Conservation (phyloP, 2,329 filamentous ascomycete species). For the Xylaria sp. region DNA sequence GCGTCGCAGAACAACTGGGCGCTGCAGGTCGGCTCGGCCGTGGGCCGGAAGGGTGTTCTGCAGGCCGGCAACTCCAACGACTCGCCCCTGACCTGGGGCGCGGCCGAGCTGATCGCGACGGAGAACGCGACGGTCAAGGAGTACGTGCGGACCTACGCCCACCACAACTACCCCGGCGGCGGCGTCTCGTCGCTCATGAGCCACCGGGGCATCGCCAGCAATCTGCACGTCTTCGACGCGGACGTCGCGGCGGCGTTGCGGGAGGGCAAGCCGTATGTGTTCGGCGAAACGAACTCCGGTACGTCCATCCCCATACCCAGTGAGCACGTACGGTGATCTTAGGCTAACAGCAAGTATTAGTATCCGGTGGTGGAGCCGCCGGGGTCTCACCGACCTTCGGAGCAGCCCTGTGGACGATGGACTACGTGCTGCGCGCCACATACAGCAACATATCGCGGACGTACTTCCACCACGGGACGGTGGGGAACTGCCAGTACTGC, state of each 20-base stretch:
- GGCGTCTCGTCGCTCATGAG: conserved; percentile 48
- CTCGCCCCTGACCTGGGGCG: conserved; percentile 42
- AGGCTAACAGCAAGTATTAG: too few species aligned
- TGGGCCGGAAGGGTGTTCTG: conserved; percentile 41
- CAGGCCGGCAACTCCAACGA: conserved; percentile 46
- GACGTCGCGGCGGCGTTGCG: conserved; percentile 45
- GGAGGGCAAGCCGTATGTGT: conserved; percentile 47
- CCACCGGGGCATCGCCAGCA: conserved; percentile 44
- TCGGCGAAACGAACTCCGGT: conserved; percentile 56
- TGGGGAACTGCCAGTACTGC: conserved; percentile 49
- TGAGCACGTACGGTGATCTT: too few species aligned
- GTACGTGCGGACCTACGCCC: conserved; percentile 47
- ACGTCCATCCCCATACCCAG: too few species aligned
- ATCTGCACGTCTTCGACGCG: conserved; percentile 43
- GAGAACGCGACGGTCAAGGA: conserved; percentile 41
- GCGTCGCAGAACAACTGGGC: conserved; percentile 45
- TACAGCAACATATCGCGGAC: conserved; percentile 42
- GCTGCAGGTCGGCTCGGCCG: conserved; percentile 39
- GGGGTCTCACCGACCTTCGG: conserved; percentile 50
- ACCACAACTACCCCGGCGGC: conserved; percentile 54
- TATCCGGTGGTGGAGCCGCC: conserved; percentile 43
- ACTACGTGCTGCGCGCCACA: conserved; percentile 45
- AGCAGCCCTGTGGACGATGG: conserved; percentile 54
- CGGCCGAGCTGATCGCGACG: conserved; percentile 42
- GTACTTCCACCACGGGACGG: conserved; percentile 57